Base-by-base conservation (phyloP, 768 basidiomycete species). In the Megacollybia marginata region DNA sequence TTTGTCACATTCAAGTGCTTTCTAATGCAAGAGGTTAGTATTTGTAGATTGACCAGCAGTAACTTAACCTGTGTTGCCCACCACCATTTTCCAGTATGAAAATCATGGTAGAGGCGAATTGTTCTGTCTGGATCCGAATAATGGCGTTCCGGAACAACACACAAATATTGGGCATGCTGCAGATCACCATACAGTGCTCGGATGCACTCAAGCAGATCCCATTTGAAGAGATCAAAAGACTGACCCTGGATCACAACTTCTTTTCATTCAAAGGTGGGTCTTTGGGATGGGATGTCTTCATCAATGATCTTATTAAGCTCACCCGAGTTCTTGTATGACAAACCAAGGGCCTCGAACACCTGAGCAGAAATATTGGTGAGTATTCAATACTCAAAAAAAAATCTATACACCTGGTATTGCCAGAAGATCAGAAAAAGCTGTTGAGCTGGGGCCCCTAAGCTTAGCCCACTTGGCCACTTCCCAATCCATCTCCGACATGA, bases 261-360 rank as follows among this genome's bases (percentile, higher is more conserved):
- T 13, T 57, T 36, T 7, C 62, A 53, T 2, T 47, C 10, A 38
- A 68, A 69, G 0, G 16, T 42, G 0, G 63, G 66, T 0, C 60
- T 58, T 1, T 20, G 18, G n/a, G 56, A 23, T 4, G 66, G 65
- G 0, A 70, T 52, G 0, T 56, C 43, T n/a, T n/a, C n/a, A 51
- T 72, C 67, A 34, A 70, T 62, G 13, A 69, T 65, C 1, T 50
- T 40, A 44, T 72, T 71, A 5, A 72, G 55, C 46, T 68, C 61
- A 5, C 44, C 34, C 1, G 61, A 46, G 46, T 57, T 68, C 33
- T 54, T 57, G 54, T 58, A 72, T 4, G 69, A 71, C 0, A 72
- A 57, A 0, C 55, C 60, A 5, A 72, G 60, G 0, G 35, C 20
- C 16, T 62, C 57, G 6, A 12, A 20, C 10, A 65, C 56, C 62